phyloP scores from a whole-genome alignment of 176 grass and related monocot genomes.

The Panicum miliaceum region DNA sequence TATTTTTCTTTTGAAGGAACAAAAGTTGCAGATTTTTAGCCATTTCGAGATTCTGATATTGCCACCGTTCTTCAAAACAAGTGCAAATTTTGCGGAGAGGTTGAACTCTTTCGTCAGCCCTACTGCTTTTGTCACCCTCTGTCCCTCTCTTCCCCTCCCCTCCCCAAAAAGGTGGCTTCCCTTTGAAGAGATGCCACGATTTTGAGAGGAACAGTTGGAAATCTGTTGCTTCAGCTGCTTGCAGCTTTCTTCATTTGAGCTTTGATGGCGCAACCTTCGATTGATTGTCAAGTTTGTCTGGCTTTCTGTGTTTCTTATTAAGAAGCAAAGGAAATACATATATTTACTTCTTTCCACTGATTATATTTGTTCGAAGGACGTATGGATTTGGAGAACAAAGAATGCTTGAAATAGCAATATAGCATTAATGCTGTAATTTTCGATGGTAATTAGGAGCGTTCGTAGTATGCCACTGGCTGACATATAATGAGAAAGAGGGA shows the following conservation, averaged over 20 bases:
- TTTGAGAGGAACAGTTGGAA: conserved; percentile 25
- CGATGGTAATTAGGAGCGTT: background rate
- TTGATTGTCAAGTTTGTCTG: conserved; percentile 11
- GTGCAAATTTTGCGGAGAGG: background rate
- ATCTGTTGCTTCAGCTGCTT: conserved; percentile 36
- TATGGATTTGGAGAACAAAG: conserved; percentile 20
- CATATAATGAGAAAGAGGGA: conserved; percentile 29
- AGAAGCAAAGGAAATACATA: background rate
- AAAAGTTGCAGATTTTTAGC: conserved; percentile 2
- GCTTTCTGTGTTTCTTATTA: conserved; percentile 9
- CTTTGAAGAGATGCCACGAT: conserved; percentile 30
- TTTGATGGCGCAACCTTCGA: background rate
- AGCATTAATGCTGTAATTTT: conserved; percentile 11
- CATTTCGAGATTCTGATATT: background rate
- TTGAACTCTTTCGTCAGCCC: background rate
- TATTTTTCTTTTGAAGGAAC: background rate
- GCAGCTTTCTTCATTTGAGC: conserved; percentile 13
- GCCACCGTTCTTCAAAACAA: conserved; percentile 10
- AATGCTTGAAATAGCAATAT: conserved; percentile 40
- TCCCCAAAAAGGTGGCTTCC: background rate
- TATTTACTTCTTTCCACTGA: conserved; percentile 21
- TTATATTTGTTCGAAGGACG: background rate
- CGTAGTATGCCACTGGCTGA: conserved; percentile 17
- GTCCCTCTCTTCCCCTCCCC: background rate
- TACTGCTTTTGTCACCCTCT: conserved; percentile 18